Evolutionary conservation across 164 flowering plant genomes (phyloP).

Genomic region (Annona squamosa): DNA sequence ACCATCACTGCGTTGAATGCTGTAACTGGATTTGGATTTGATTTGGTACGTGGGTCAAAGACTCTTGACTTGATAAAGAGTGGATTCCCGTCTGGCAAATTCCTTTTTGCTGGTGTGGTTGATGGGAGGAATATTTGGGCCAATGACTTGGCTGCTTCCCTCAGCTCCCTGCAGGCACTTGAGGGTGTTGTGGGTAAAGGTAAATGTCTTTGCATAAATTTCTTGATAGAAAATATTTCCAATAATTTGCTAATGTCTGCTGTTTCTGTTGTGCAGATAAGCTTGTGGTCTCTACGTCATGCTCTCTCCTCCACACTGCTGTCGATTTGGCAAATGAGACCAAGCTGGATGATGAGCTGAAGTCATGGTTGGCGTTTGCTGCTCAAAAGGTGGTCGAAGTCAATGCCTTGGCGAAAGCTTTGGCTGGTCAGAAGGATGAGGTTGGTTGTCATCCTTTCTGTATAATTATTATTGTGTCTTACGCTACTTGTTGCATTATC

Average conservation of each 20-base stretch:
- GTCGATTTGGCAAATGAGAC: slow-evolving; percentile 70
- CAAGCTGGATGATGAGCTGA: slow-evolving; percentile 61
- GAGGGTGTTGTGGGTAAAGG: slow-evolving; percentile 74
- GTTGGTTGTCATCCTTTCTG: slow-evolving; percentile 16
- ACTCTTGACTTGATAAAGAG: slow-evolving; percentile 53
- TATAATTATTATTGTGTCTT: no score
- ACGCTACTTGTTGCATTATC: not conserved
- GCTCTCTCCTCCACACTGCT: slow-evolving; percentile 80
- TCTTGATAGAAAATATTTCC: not conserved
- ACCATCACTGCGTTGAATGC: slow-evolving; percentile 53
- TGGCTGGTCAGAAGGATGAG: slow-evolving; percentile 67
- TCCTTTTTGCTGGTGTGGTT: slow-evolving; percentile 71
- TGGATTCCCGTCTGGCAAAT: slow-evolving; percentile 52
- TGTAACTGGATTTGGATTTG: slow-evolving; percentile 56
- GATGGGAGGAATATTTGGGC: slow-evolving; percentile 88
- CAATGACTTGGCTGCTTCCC: slow-evolving; percentile 56
- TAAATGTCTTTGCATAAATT: slow-evolving; percentile 14
- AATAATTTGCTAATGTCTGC: slow-evolving; percentile 1
- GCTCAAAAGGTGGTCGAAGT: slow-evolving; percentile 69
- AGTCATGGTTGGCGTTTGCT: slow-evolving; percentile 78
- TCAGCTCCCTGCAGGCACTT: slow-evolving; percentile 36
- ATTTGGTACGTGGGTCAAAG: slow-evolving; percentile 62
- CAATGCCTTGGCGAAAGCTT: slow-evolving; percentile 61
- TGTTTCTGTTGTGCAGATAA: slow-evolving; percentile 34
- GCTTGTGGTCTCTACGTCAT: slow-evolving; percentile 72